A percentile compares a stretch with the other conserved stretches of the same genome.
Evolutionary conservation across 2,329 filamentous ascomycete species (phyloP).

Genomic region (Apiospora sp.): DNA sequence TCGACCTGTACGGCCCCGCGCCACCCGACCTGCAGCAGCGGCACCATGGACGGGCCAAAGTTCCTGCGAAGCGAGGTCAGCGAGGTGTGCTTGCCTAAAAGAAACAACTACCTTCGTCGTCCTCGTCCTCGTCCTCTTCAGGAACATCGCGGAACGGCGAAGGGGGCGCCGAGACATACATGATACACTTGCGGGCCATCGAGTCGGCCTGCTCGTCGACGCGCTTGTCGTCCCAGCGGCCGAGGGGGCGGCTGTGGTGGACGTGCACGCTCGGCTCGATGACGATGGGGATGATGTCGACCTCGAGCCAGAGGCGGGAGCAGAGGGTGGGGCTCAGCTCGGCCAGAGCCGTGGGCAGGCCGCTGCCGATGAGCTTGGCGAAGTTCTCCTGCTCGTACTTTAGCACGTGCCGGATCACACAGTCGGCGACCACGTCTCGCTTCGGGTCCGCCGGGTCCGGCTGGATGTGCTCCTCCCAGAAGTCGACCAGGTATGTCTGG

Average conservation of each 20-base stretch:
- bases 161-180: slow-evolving; percentile 54
- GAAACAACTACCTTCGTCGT: not conserved
- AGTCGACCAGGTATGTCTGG: slow-evolving; percentile 78
- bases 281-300: slow-evolving; percentile 78
- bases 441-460: slow-evolving; percentile 48
- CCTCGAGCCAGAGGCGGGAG: slow-evolving; percentile 76
- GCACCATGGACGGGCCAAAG: slow-evolving; percentile 76
- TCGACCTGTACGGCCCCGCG: slow-evolving; percentile 76
- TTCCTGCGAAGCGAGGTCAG: slow-evolving; percentile 52
- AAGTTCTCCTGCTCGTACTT: slow-evolving; percentile 70
- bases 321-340: slow-evolving; percentile 70
- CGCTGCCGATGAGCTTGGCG: slow-evolving; percentile 78
- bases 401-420: slow-evolving; percentile 64
- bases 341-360: slow-evolving; percentile 68
- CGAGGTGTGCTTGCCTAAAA: not conserved
- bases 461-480: slow-evolving; percentile 67
- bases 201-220: slow-evolving; percentile 85
- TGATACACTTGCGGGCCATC: slow-evolving; percentile 80
- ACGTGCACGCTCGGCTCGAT: slow-evolving; percentile 58
- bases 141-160: slow-evolving; percentile 18
- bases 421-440: slow-evolving; percentile 61
- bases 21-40: slow-evolving; percentile 72
- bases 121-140: not conserved
- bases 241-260: slow-evolving; percentile 34
- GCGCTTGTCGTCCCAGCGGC: slow-evolving; percentile 61